Evolutionary conservation across 345 rosid species (phyloP).

Genomic region (Boechera stricta): DNA sequence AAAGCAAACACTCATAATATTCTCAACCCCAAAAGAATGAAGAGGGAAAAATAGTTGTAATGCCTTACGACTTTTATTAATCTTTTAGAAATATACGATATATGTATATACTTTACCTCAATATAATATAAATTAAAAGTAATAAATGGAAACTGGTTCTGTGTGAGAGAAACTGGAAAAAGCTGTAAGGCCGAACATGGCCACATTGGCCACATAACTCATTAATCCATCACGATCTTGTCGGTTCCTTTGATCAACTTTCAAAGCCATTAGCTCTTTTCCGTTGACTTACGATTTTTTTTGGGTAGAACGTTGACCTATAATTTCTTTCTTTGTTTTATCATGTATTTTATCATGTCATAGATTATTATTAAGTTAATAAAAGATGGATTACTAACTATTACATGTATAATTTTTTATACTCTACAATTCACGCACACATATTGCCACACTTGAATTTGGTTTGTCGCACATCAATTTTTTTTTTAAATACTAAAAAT

Average conservation of each 20-base stretch:
- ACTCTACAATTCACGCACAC: too few species aligned
- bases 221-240: slow-evolving; percentile 30
- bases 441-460: too few species aligned
- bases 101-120: background rate
- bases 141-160: slow-evolving; percentile 8
- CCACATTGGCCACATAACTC: slow-evolving; percentile 43
- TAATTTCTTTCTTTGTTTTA: background rate
- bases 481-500: too few species aligned
- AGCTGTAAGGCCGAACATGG: slow-evolving; percentile 42
- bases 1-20: background rate
- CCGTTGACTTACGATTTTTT: slow-evolving; percentile 22
- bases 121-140: background rate
- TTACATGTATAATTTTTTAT: background rate
- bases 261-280: slow-evolving; percentile 17
- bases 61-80: slow-evolving; percentile 1
- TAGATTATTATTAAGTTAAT: background rate
- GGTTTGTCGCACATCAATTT: too few species aligned
- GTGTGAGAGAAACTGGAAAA: slow-evolving; percentile 30
- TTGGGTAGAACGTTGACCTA: slow-evolving; percentile 24
- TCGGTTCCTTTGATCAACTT: slow-evolving; percentile 25
- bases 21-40: background rate
- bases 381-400: background rate
- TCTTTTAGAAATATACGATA: background rate
- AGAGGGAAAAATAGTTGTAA: background rate
- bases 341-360: background rate